phyloP scores from a whole-genome alignment of 148 eudicot genomes.

The Spergularia marina region DNA sequence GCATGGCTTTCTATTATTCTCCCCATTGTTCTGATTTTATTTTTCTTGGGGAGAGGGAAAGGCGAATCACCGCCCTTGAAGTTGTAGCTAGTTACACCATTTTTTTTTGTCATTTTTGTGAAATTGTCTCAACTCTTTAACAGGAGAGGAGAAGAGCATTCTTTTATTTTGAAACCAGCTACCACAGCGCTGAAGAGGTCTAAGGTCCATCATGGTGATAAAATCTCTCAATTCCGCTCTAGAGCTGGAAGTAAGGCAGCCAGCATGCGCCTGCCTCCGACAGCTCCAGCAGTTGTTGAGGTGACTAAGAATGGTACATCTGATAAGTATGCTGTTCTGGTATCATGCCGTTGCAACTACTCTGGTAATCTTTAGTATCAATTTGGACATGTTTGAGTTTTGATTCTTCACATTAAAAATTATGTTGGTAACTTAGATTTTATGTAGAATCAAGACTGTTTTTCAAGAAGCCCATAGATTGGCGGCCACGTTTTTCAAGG shows the following conservation, averaged over 20 bases:
- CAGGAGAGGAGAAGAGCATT: constrained; percentile 99
- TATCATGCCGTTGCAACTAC: constrained; percentile 92
- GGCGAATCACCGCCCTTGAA: neutral
- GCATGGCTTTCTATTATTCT: neutral
- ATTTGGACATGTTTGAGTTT: constrained; percentile 11
- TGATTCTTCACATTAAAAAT: neutral
- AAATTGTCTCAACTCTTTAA: constrained; percentile 12
- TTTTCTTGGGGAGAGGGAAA: neutral
- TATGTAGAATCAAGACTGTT: constrained; percentile 80
- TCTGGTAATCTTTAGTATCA: constrained; percentile 52
- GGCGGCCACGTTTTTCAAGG: constrained; percentile 83
- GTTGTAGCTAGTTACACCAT: constrained; percentile 5
- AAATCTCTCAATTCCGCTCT: constrained; percentile 32
- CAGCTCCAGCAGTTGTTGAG: constrained; percentile 34
- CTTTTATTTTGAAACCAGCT: constrained; percentile 91
- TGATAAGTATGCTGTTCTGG: constrained; percentile 75
- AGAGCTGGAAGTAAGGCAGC: constrained; percentile 45
- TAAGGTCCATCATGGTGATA: constrained; percentile 35
- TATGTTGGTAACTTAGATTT: constrained; percentile 7
- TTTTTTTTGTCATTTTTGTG: constrained; percentile 14
- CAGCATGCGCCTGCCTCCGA: constrained; percentile 40
- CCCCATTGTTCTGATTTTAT: neutral
- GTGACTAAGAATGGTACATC: constrained; percentile 35
- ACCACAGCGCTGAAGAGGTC: constrained; percentile 48
- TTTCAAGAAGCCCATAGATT: constrained; percentile 83